These are phyloP conservation scores for Akanthomyces lecanii DNA, from an alignment of 2,329 filamentous ascomycete genomes.

Conservation along the genomic window DNA sequence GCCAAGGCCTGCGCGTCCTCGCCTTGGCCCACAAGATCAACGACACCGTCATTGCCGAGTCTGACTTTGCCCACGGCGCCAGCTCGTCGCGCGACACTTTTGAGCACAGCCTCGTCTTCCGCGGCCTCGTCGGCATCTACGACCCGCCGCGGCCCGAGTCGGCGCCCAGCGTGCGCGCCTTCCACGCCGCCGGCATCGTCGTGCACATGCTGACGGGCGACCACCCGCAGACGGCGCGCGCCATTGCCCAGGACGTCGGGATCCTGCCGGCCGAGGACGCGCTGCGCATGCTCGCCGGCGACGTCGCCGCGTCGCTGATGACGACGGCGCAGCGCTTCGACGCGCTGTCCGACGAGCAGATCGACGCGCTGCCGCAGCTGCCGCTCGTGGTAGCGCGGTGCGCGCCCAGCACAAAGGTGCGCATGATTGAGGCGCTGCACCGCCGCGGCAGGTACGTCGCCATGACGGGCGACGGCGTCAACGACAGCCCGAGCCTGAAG, in stretches of 20 bases:
- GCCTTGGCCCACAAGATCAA: slow-evolving; percentile 46
- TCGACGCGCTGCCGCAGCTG: slow-evolving; percentile 58
- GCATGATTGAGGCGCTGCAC: slow-evolving; percentile 71
- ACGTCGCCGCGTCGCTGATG: slow-evolving; percentile 52
- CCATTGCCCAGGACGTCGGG: slow-evolving; percentile 57
- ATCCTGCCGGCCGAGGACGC: slow-evolving; percentile 50
- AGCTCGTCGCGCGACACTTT: slow-evolving; percentile 23
- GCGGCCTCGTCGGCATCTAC: slow-evolving; percentile 63
- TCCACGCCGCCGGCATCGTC: slow-evolving; percentile 54
- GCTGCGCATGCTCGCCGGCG: slow-evolving; percentile 38
- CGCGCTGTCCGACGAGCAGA: slow-evolving; percentile 55
- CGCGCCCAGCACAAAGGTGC: slow-evolving; percentile 65
- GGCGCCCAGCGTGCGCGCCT: slow-evolving; percentile 46
- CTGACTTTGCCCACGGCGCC: slow-evolving; percentile 26
- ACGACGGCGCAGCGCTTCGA: slow-evolving; percentile 64
- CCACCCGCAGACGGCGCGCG: slow-evolving; percentile 56
- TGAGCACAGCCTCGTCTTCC: slow-evolving; percentile 57
- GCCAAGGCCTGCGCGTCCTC: slow-evolving; percentile 62
- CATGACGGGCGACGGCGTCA: slow-evolving; percentile 70
- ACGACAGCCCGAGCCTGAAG: slow-evolving; percentile 64
- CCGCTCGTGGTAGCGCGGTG: slow-evolving; percentile 68
- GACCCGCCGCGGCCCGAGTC: slow-evolving; percentile 65
- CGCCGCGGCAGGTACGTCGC: slow-evolving; percentile 57
- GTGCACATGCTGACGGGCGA: slow-evolving; percentile 65
- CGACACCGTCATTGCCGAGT: slow-evolving; percentile 20